Conservation (phyloP, 306 rosid genomes). For the Ziziphus jujuba region DNA sequence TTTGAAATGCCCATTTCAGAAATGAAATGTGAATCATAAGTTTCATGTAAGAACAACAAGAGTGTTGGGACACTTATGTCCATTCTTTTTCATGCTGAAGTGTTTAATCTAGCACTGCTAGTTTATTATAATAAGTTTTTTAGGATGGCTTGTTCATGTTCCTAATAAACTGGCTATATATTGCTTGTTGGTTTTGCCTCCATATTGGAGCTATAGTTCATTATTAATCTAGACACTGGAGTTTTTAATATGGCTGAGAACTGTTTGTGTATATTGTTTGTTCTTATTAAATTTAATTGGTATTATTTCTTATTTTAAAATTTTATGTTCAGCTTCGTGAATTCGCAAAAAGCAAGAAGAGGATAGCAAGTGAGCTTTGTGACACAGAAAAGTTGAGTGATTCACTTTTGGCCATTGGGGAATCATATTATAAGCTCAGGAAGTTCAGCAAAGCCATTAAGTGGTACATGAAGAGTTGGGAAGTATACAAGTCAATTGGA, state of each 20-base stretch:
- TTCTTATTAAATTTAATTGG: slow-evolving; percentile 1
- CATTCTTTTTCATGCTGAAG: background rate
- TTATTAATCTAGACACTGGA: background rate
- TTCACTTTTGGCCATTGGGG: slow-evolving; percentile 68
- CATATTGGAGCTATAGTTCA: background rate
- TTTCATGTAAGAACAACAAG: background rate
- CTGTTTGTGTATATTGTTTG: background rate
- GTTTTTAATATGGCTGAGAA: slow-evolving; percentile 19
- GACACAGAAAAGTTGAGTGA: slow-evolving; percentile 78
- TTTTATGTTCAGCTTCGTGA: slow-evolving; percentile 57
- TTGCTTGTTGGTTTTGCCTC: background rate
- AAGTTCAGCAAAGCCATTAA: slow-evolving; percentile 65
- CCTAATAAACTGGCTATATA: background rate
- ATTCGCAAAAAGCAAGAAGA: slow-evolving; percentile 79
- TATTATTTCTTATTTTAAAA: slow-evolving; percentile 26
- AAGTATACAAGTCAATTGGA: slow-evolving; percentile 60
- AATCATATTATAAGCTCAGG: slow-evolving; percentile 78
- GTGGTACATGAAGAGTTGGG: slow-evolving; percentile 85
- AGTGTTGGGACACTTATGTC: background rate
- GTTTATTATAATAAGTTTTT: background rate
- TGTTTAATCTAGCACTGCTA: background rate
- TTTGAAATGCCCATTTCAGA: no score
- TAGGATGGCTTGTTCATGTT: background rate
- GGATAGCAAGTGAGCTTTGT: slow-evolving; percentile 59
- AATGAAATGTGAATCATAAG: background rate